Evolutionary conservation across 2,329 filamentous ascomycete species (phyloP), one percentile per base, ranked within the genome.

Genomic region (Pseudogymnoascus sp.): DNA sequence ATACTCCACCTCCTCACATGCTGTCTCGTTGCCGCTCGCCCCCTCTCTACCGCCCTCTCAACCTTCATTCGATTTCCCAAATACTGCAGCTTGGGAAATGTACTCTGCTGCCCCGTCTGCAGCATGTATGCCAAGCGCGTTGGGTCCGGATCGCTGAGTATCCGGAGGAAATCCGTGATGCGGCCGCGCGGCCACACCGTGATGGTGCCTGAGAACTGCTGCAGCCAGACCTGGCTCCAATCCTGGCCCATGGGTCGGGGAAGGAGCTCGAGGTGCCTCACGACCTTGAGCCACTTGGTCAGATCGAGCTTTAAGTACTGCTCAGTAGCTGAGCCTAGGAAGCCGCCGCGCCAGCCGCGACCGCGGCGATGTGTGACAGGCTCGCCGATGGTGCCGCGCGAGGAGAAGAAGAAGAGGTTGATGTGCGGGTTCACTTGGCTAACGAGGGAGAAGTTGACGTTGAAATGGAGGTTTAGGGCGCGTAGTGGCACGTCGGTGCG

Each of bases 391-490:
- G 90, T 89, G 11, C 95, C 95, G 34, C 95, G 85, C 0, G 93
- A 96, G 31, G 90, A 95, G 80, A 97, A 99, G 83, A 99, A 97
- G 82, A 99, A 99, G 28, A 97, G 86, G 71, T 96, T 97, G 75
- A 99, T 93, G 74, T 99, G 95, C 1, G 95, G 95, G 74, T 99
- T 99, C 59, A 97, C 93, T 77, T 92, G 84, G 68, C 81, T 83
- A 69, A 88, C 95, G 67, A 99, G 93, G 67, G 90, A 93, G 75
- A 97, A 99, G 74, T 96, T 97, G 75, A 97, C 95, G 74, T 97
- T 97, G 80, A 99, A 99, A 73, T 97, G 91, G 1, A 96, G 82
- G 74, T 99, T 97, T 61, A 99, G 82, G 1, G 93, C 89, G 75
- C 93, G 95, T 71, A 99, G 85, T 0, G 95, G 95, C 28, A 99